phyloP scores from a whole-genome alignment of 2,329 filamentous ascomycete species.

The Colletotrichum sp. region DNA sequence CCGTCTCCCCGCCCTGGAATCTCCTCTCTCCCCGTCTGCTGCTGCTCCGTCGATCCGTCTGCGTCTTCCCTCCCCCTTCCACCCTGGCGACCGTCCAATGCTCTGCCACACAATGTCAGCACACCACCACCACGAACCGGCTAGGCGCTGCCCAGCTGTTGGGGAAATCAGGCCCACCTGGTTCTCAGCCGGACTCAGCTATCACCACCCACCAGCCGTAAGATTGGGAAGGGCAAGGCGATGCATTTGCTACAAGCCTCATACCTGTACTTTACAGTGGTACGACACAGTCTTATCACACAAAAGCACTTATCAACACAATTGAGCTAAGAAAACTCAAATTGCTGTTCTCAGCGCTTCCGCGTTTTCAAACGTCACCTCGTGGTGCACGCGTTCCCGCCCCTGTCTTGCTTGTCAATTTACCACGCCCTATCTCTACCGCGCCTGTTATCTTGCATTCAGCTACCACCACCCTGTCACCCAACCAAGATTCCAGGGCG shows the following conservation, averaged over 20 bases:
- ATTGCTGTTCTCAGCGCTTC: background rate
- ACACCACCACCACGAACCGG: constrained; percentile 1
- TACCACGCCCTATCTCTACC: background rate
- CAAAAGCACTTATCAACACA: background rate
- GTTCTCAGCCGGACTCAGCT: background rate
- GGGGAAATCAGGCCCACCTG: background rate
- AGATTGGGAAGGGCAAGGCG: background rate
- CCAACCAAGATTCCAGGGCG: background rate
- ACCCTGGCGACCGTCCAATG: constrained; percentile 6
- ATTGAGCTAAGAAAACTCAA: constrained; percentile 1
- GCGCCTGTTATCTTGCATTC: constrained; percentile 13
- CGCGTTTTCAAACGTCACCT: background rate
- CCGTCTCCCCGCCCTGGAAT: background rate
- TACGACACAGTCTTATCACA: constrained; percentile 5
- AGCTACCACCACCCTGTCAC: background rate
- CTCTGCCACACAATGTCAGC: constrained; percentile 12
- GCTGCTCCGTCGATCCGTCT: background rate
- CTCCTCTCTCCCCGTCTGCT: background rate
- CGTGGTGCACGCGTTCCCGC: background rate
- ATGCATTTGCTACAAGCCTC: background rate
- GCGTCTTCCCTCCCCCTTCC: background rate
- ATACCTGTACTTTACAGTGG: constrained; percentile 5
- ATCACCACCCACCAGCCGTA: background rate
- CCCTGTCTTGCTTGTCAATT: constrained; percentile 1
- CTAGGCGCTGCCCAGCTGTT: background rate